Evolutionary conservation across 2,329 filamentous ascomycete species (phyloP).

Genomic region (Escovopsis sp.): DNA sequence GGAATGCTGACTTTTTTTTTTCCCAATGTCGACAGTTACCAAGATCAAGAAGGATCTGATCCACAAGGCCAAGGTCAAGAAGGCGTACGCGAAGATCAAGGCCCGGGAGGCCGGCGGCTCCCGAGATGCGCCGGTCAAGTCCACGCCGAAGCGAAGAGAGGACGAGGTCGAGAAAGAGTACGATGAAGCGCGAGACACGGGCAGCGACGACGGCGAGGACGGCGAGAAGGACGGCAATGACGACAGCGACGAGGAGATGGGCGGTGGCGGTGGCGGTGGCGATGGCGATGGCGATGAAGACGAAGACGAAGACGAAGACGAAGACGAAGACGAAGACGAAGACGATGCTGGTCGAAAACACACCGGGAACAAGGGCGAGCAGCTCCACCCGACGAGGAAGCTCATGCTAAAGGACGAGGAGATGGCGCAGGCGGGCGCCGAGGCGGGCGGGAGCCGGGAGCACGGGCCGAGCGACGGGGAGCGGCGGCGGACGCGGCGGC

Average conservation of each 20-base stretch:
- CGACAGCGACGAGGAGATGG: constrained; percentile 7
- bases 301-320: not conserved
- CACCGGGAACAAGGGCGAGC: constrained; percentile 8
- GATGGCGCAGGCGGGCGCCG: constrained; percentile 16
- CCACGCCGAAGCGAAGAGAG: not conserved
- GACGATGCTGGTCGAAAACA: constrained; percentile 9
- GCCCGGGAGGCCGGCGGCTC: constrained; percentile 24
- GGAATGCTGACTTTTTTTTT: constrained; percentile 1
- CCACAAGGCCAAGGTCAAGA: constrained; percentile 84
- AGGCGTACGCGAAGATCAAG: constrained; percentile 81
- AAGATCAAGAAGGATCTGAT: constrained; percentile 86
- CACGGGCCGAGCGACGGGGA: constrained; percentile 16
- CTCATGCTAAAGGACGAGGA: constrained; percentile 26
- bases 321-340: constrained; percentile 2
- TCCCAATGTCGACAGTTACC: constrained; percentile 38
- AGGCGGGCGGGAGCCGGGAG: not conserved
- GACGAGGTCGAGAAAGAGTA: constrained; percentile 6
- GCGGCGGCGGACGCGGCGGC: constrained; percentile 24
- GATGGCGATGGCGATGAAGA: constrained; percentile 6
- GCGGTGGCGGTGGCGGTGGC: constrained; percentile 2
- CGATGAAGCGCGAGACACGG: constrained; percentile 5
- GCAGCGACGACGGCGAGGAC: constrained; percentile 10
- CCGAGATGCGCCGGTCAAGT: constrained; percentile 5
- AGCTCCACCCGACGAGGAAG: constrained; percentile 23
- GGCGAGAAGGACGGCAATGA: constrained; percentile 8